Conservation (phyloP, 1,284 basidiomycete species). For the Irpex sp. region DNA sequence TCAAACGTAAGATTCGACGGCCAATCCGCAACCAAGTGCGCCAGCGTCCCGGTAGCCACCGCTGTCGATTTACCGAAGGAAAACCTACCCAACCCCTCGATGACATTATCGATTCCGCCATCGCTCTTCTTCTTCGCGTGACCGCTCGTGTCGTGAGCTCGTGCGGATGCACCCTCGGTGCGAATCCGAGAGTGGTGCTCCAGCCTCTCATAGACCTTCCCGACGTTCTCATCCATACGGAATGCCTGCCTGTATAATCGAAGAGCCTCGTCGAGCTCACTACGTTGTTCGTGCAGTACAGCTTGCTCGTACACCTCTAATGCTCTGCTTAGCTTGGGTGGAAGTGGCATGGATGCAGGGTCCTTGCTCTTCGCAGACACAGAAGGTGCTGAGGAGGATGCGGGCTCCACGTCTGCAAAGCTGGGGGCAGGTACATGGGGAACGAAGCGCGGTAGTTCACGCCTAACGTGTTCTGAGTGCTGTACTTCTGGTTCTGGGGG, state of each 20-base stretch:
- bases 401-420: background rate
- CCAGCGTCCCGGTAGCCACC: slow-evolving; percentile 36
- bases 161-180: background rate
- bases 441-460: background rate
- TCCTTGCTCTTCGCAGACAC: background rate
- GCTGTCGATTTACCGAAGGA: slow-evolving; percentile 10
- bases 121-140: background rate
- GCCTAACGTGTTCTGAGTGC: background rate
- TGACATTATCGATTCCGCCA: background rate
- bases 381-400: background rate
- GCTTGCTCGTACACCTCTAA: slow-evolving; percentile 66
- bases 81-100: background rate
- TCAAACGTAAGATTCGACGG: slow-evolving; percentile 48
- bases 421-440: background rate
- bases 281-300: slow-evolving; percentile 65
- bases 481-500: background rate
- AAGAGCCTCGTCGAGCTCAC: slow-evolving; percentile 71
- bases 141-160: background rate
- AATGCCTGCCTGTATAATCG: slow-evolving; percentile 75
- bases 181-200: slow-evolving; percentile 26
- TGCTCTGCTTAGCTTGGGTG: slow-evolving; percentile 40
- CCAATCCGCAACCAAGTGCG: slow-evolving; percentile 43
- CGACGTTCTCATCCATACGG: slow-evolving; percentile 64
- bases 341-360: slow-evolving; percentile 18
- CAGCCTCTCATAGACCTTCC: slow-evolving; percentile 52